Evolutionary conservation across 208 protist genomes (phyloP), one percentile per base, ranked within the genome.

Genomic region (Angomonas desouzai): DNA sequence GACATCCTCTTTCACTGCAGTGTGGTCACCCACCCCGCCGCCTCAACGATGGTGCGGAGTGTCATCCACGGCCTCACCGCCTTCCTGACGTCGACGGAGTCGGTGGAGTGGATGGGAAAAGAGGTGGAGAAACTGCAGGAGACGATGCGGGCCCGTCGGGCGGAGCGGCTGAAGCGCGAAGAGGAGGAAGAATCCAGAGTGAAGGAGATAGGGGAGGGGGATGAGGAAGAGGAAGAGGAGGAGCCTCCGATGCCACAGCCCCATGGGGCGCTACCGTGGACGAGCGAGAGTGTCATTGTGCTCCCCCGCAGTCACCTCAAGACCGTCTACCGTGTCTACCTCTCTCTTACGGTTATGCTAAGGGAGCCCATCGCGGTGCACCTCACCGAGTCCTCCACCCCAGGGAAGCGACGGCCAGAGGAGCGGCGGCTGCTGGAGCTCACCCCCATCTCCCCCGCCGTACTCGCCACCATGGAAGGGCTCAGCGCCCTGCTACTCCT

Each of bases 251-350:
- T 23, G 13, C 32, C 30, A 10, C 13, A 20, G 30, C 55, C 55
- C 3, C 1, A 7, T 7, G 58, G n/a, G 22, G 33, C 60, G 64
- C 30, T 60, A 9, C 18, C 2, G 32, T 60, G 55, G 55, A 51
- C 45, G 20, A 30, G 18, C 32, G 55, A 60, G 28, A 45, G 29
- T 36, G 38, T 20, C 43, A 72, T 87, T 30, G 75, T 81, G 28
- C 76, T 96, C 3, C 81, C 83, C 3, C 89, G 81, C 62, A 91
- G 77, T 45, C 80, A 87, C 29, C 77, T 93, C 11, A 88, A 88
- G 62, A 90, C 81, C 1, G 76, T 93, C 34, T 93, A 96, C 77
- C 74, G 79, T 11, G 77, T 77, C 7, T 93, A 92, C 61, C 72
- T 96, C 16, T 80, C 74, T 9, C 64, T 96, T 33, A 64, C 88